These are phyloP conservation scores for Capsicum pubescens DNA, from an alignment of 257 asterid species.

Conservation along the genomic window DNA sequence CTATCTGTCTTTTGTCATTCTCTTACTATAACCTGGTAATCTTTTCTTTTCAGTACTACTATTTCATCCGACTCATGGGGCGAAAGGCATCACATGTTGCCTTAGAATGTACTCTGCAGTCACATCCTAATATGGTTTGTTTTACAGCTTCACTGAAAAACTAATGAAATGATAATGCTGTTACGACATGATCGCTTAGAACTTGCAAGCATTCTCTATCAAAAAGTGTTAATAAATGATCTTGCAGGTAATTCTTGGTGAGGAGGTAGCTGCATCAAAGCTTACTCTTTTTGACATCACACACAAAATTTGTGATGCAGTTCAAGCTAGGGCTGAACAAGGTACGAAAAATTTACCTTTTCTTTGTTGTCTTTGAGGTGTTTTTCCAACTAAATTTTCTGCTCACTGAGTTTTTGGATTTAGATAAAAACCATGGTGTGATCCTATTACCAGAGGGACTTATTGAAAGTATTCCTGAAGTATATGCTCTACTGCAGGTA, in stretches of 20 bases:
- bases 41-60: conserved; percentile 75
- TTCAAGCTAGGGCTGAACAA: conserved; percentile 91
- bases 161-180: neutral
- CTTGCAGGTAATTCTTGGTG: conserved; percentile 89
- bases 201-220: neutral
- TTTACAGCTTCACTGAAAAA: neutral
- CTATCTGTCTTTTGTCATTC: neutral
- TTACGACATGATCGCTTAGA: neutral
- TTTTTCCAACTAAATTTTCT: conserved; percentile 28
- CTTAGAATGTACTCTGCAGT: conserved; percentile 93
- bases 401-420: conserved; percentile 32
- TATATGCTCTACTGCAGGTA: conserved; percentile 92
- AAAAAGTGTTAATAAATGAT: neutral
- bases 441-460: conserved; percentile 96
- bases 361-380: conserved; percentile 25
- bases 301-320: conserved; percentile 91
- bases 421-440: conserved; percentile 96
- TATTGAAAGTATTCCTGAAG: conserved; percentile 96
- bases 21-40: neutral
- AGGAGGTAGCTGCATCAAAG: conserved; percentile 95
- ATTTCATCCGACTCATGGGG: conserved; percentile 96
- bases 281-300: conserved; percentile 97
- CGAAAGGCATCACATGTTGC: conserved; percentile 99
- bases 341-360: conserved; percentile 48
- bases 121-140: conserved; percentile 96